Base-by-base conservation (phyloP, 805 yeast genomes). In the Tetrapisispora iriomotensis region DNA sequence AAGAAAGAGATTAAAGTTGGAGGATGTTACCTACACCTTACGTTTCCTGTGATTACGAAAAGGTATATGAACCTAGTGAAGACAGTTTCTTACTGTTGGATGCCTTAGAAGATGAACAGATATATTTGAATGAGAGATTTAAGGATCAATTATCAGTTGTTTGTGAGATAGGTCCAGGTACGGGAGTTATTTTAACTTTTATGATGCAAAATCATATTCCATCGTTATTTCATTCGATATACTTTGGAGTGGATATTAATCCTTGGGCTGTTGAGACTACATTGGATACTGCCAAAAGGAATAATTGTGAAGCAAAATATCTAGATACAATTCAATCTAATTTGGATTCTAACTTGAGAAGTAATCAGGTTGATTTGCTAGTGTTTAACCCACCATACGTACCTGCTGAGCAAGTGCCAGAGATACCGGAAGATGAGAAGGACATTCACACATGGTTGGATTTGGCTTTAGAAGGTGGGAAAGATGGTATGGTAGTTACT, bases 311-410 rank as follows among this genome's bases (percentile, higher is more conserved):
- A 12, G 41, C 51, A 1, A 24, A 30, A 1, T 54, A 50, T 35
- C 47, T 75, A 14, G 83, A 77, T 28, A 46, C 67, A 0, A 40
- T 80, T 1, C 83, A 82, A 43, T 70, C 77, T 55, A 73, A 74
- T 50, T 60, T 87, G 23, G 71, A 82, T 0, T 49, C 69, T 8
- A 67, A 75, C 2, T 45, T 86, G 8, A 56, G 71, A 10, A 52
- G 53, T 0, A 48, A 67, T 2, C 37, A 62, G 4, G 69, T 87
- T 1, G 97, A 92, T 51, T 41, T 90, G 1, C 63, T 92, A 18
- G 67, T 92, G 1, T 92, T 92, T 62, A 92, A 92, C 53, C 98
- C 98, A 0, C 98, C 98, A 0, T 92, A 92, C 55, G 98, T 92
- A 1, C 98, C 98, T 0, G 84, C 90, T 1, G 87, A 78, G 42